These are phyloP conservation scores for Capsicum pubescens DNA, from an alignment of 257 asterid species.

Conservation along the genomic window DNA sequence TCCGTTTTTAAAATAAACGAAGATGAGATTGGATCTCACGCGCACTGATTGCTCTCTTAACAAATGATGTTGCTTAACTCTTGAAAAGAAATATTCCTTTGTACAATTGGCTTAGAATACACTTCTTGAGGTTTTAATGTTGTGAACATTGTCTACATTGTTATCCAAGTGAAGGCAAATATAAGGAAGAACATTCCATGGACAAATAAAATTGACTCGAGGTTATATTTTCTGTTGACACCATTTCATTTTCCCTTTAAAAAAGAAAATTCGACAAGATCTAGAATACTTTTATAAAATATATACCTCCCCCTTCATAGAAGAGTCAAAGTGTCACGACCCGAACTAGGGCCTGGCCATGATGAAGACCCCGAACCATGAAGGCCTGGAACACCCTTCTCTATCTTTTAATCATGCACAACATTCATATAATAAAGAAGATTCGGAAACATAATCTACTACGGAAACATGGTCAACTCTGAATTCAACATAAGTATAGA, in stretches of 20 bases:
- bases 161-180: background rate
- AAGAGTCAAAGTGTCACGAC: background rate
- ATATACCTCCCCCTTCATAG: background rate
- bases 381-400: too few relatives aligned
- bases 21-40: background rate
- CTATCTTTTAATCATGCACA: too few relatives aligned
- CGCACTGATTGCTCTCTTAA: background rate
- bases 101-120: background rate
- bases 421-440: too few relatives aligned
- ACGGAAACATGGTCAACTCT: too few relatives aligned
- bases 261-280: background rate
- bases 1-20: too few relatives aligned
- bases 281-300: background rate
- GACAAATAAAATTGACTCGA: background rate
- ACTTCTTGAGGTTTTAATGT: background rate
- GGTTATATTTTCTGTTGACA: background rate
- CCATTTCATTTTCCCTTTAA: background rate
- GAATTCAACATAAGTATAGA: too few relatives aligned
- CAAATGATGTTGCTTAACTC: background rate
- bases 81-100: background rate
- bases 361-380: too few relatives aligned
- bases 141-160: background rate
- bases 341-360: too few relatives aligned
- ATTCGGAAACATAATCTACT: too few relatives aligned
- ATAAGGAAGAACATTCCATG: background rate